A percentile compares a stretch with the other conserved stretches of the same genome.
These are phyloP conservation scores for Sporisorium sorghi DNA, from an alignment of 1,284 basidiomycete species.

Conservation along the genomic window DNA sequence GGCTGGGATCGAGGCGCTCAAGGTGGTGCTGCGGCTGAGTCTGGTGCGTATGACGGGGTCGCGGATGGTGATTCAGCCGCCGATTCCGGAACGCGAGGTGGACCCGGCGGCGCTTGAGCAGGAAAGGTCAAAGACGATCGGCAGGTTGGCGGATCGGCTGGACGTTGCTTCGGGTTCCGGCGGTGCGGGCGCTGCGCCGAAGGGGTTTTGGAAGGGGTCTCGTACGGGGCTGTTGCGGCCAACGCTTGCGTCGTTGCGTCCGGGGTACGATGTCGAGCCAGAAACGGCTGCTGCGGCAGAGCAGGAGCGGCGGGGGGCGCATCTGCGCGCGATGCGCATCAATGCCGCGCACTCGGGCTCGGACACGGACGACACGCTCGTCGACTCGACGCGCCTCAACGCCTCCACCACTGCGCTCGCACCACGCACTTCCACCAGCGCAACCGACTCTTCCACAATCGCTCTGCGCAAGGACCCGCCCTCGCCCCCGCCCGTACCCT, in stretches of 20 bases:
- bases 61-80: slow-evolving; percentile 68
- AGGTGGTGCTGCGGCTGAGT: slow-evolving; percentile 67
- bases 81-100: slow-evolving; percentile 68
- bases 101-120: slow-evolving; percentile 64
- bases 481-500: slow-evolving; percentile 23
- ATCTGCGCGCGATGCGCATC: slow-evolving; percentile 38
- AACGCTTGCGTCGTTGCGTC: slow-evolving; percentile 58
- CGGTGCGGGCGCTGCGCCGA: slow-evolving; percentile 15
- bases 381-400: slow-evolving; percentile 47
- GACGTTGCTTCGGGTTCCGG: slow-evolving; percentile 27
- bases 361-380: slow-evolving; percentile 61
- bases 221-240: slow-evolving; percentile 59
- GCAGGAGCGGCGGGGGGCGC: slow-evolving; percentile 28
- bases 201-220: slow-evolving; percentile 57
- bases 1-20: slow-evolving; percentile 70
- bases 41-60: slow-evolving; percentile 67
- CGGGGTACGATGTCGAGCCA: slow-evolving; percentile 23
- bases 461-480: slow-evolving; percentile 22
- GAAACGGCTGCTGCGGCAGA: slow-evolving; percentile 10
- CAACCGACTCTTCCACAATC: neutral
- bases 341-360: slow-evolving; percentile 48
- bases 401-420: slow-evolving; percentile 27
- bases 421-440: slow-evolving; percentile 3
- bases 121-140: slow-evolving; percentile 46
- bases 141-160: slow-evolving; percentile 26